Evolutionary conservation across 192 early-diverging fungal species (phyloP), one percentile per base, ranked within the genome.

Genomic region (Spinellus fusiger): DNA sequence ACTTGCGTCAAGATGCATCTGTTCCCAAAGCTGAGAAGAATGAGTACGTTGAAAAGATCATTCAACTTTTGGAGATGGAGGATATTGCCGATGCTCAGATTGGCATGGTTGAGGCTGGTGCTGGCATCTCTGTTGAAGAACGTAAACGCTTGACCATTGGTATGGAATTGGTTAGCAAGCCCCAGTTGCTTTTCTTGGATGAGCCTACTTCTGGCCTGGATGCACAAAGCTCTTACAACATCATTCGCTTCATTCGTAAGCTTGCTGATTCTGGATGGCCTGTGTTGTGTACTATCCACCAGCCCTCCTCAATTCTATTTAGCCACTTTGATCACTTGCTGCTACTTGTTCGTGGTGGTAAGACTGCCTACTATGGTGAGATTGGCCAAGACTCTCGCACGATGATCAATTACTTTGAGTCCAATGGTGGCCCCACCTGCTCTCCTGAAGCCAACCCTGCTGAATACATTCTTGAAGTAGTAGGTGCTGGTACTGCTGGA

Each of bases 111-210:
- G 87, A 86, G 47, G 71, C 80, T 1, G 78, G 80, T 31, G 71
- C 87, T 65, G 93, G 93, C 51, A 90, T 94, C 50, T 89, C 86
- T n/a, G 83, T 93, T 13, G 92, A 91, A 50, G 91, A 96, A 73
- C 89, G 89, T 65, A 88, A 93, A 65, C 85, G 92, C 13, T 75
- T 96, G 29, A 89, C 87, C 12, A 91, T 96, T 54, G 94, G 86
- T 29, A 78, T 91, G 25, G 91, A 96, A 69, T 76, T 96, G 29
- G 84, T 93, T 5, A 79, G 90, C 13, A 77, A 86, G 73, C 89
- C 90, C 3, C 77, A 80, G 35, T 83, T 94, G 60, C 73, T 94
- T 48, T 91, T 92, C 64, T 70, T 94, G 62, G 92, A 94, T 74
- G 94, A 89, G 67, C 94, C 94, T 18, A 94, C 91, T 0, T 90